Evolutionary conservation across 208 protist species (phyloP).

Genomic region (Trypanosoma conorhini): DNA sequence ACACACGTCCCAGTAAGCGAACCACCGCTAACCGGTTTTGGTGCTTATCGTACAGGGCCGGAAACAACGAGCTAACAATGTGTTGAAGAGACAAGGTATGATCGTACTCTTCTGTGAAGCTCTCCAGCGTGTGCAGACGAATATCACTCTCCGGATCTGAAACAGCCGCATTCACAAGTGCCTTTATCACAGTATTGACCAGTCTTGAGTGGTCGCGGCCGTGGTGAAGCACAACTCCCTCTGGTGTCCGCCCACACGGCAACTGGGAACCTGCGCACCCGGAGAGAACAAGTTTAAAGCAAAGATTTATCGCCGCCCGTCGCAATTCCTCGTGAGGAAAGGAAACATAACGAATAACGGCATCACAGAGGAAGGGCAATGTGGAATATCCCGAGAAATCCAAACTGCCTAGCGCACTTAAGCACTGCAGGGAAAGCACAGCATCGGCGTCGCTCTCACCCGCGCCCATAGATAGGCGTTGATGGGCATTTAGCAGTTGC

Average conservation of each 20-base stretch:
- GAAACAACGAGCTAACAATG: slow-evolving; percentile 66
- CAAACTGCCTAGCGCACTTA: slow-evolving; percentile 68
- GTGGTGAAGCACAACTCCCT: slow-evolving; percentile 76
- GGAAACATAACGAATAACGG: slow-evolving; percentile 73
- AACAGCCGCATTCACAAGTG: slow-evolving; percentile 85
- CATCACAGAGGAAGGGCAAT: slow-evolving; percentile 83
- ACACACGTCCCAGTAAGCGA: slow-evolving; percentile 82
- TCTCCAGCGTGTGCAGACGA: slow-evolving; percentile 80
- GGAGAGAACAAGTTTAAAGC: slow-evolving; percentile 87
- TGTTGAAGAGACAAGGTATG: slow-evolving; percentile 77
- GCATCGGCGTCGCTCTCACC: slow-evolving; percentile 31
- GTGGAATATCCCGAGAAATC: slow-evolving; percentile 91
- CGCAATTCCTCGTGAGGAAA: slow-evolving; percentile 87
- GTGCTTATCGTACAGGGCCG: slow-evolving; percentile 86
- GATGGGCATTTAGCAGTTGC: slow-evolving; percentile 41
- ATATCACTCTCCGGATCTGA: slow-evolving; percentile 90
- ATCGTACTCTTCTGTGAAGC: slow-evolving; percentile 74
- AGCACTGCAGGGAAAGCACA: slow-evolving; percentile 48
- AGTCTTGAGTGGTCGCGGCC: slow-evolving; percentile 83
- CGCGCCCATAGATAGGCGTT: slow-evolving; percentile 15
- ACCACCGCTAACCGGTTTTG: slow-evolving; percentile 81
- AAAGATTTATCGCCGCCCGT: slow-evolving; percentile 82
- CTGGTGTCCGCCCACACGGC: slow-evolving; percentile 63
- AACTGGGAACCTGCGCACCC: slow-evolving; percentile 65
- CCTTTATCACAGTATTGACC: slow-evolving; percentile 71